These are phyloP conservation scores for Peronospora belbahrii DNA, from an alignment of 352 stramenopile species.

Conservation along the genomic window DNA sequence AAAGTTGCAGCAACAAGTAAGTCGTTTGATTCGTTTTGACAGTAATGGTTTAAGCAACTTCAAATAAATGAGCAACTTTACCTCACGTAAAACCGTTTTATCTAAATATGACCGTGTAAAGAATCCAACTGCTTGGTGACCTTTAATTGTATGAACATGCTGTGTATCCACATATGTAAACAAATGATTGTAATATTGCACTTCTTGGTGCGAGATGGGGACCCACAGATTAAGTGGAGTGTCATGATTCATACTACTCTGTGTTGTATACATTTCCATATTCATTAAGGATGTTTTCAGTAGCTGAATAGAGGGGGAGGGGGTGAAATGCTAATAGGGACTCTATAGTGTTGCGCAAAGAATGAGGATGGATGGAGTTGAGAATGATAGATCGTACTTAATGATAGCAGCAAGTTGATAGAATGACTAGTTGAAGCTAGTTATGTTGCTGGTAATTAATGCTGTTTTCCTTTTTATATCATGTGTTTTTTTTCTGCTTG, in stretches of 20 bases:
- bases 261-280: constrained; percentile 24
- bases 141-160: constrained; percentile 74
- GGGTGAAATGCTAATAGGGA: too few species aligned
- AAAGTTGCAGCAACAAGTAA: constrained; percentile 1
- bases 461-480: too few species aligned
- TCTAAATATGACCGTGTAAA: constrained; percentile 89
- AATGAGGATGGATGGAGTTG: too few species aligned
- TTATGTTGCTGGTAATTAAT: too few species aligned
- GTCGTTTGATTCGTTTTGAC: too few species aligned
- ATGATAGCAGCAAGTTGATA: constrained; percentile 3
- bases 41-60: too few species aligned
- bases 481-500: constrained; percentile 23
- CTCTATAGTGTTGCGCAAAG: too few species aligned
- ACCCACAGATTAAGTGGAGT: constrained; percentile 41
- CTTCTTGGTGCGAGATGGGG: constrained; percentile 52
- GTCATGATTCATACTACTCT: constrained; percentile 19
- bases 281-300: too few species aligned
- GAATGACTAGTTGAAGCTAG: too few species aligned
- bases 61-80: constrained; percentile 16
- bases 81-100: constrained; percentile 68
- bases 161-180: constrained; percentile 88
- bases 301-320: too few species aligned
- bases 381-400: constrained; percentile 14
- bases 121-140: constrained; percentile 87
- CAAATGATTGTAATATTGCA: constrained; percentile 87